Conservation (phyloP, 495 filamentous ascomycete genomes). For the Aspergillus ostianus region DNA sequence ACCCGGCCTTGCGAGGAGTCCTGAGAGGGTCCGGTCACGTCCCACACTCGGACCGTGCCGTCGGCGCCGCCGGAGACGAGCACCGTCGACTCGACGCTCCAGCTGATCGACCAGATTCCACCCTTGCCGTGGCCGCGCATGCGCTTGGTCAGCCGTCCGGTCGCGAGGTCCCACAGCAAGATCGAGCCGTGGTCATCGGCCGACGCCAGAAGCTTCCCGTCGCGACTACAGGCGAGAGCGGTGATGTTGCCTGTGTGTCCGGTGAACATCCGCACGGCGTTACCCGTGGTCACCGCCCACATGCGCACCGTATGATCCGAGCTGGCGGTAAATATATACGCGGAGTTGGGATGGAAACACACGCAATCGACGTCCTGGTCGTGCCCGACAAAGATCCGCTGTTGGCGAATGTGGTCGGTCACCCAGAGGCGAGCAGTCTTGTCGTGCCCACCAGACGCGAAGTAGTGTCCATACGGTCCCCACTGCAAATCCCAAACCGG, state of each 20-base stretch:
- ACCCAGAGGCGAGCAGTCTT: constrained; percentile 87
- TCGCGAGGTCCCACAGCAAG: constrained; percentile 86
- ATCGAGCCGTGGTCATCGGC: constrained; percentile 85
- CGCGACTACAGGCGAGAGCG: constrained; percentile 76
- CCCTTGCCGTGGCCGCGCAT: constrained; percentile 93
- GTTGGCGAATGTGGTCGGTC: constrained; percentile 86
- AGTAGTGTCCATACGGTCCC: constrained; percentile 96
- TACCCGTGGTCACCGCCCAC: constrained; percentile 89
- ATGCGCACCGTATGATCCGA: constrained; percentile 90
- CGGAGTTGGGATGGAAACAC: constrained; percentile 87
- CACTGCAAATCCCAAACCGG: constrained; percentile 86
- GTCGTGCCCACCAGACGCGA: constrained; percentile 81
- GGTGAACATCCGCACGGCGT: constrained; percentile 84
- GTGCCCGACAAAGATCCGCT: constrained; percentile 86
- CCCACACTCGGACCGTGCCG: constrained; percentile 90
- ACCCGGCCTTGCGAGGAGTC: constrained; percentile 56
- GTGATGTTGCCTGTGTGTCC: constrained; percentile 86
- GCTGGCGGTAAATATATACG: constrained; percentile 88
- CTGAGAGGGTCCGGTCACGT: constrained; percentile 65
- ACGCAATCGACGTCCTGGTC: constrained; percentile 83
- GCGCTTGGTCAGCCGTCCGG: constrained; percentile 78
- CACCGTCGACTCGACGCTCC: constrained; percentile 84
- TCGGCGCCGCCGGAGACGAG: constrained; percentile 90
- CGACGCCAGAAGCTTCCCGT: constrained; percentile 82
- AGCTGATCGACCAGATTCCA: constrained; percentile 88